Evolutionary conservation across 768 basidiomycete genomes (phyloP).

Genomic region (Calocybe indica): DNA sequence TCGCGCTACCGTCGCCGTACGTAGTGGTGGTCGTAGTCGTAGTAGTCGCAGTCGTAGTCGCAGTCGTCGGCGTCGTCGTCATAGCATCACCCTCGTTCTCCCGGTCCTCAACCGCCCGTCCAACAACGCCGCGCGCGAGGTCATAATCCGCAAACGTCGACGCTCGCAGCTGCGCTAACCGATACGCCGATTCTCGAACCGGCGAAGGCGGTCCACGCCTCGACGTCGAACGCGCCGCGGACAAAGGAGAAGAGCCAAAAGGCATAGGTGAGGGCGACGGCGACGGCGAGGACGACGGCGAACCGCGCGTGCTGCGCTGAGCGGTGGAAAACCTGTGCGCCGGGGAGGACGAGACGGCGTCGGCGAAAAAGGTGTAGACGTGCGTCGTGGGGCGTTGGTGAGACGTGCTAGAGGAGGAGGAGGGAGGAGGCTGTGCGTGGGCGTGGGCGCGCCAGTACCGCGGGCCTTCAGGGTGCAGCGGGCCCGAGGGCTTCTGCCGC

Average conservation of each 20-base stretch:
- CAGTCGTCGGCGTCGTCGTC: neutral
- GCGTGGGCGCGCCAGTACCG: slow-evolving; percentile 32
- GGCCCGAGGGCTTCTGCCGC: slow-evolving; percentile 9
- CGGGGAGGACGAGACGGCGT: slow-evolving; percentile 33
- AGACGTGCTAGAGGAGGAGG: slow-evolving; percentile 7
- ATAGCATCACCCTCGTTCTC: neutral
- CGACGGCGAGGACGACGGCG: slow-evolving; percentile 8
- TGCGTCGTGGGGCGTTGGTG: slow-evolving; percentile 9
- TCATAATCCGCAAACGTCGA: too few relatives aligned
- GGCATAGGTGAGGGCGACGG: slow-evolving; percentile 19
- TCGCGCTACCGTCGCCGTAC: neutral
- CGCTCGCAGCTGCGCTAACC: too few relatives aligned
- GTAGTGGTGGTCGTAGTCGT: slow-evolving; percentile 1
- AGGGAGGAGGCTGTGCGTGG: slow-evolving; percentile 9
- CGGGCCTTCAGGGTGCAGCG: slow-evolving; percentile 33
- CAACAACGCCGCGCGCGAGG: too few relatives aligned
- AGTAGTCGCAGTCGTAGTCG: neutral
- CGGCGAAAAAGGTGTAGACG: slow-evolving; percentile 44
- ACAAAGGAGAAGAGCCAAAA: neutral
- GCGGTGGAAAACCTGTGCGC: slow-evolving; percentile 20
- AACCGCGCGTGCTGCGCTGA: slow-evolving; percentile 7
- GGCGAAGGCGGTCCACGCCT: too few relatives aligned
- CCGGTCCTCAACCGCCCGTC: too few relatives aligned
- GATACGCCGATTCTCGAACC: too few relatives aligned
- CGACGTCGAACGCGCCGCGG: too few relatives aligned